Evolutionary conservation across 495 filamentous ascomycete genomes (phyloP).

Genomic region (Annulohypoxylon stygium): DNA sequence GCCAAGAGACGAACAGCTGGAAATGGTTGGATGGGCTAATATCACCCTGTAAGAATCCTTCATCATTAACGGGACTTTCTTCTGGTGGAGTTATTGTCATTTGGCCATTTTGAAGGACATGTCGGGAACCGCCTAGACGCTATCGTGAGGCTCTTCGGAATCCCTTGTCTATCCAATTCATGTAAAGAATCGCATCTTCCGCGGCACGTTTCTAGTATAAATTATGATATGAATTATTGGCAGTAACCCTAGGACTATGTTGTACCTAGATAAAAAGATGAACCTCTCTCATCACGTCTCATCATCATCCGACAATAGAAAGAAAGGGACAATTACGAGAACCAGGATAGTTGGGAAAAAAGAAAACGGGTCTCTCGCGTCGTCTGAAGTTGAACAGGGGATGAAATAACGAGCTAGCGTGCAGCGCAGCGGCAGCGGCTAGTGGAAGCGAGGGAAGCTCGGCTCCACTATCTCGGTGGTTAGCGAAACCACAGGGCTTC

Average conservation of each 20-base stretch:
- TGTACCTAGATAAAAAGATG: too few species aligned
- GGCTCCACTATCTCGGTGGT: constrained; percentile 31
- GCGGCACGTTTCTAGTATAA: too few species aligned
- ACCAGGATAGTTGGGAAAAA: neutral
- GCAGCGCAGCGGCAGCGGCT: constrained; percentile 20
- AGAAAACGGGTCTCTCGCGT: constrained; percentile 7
- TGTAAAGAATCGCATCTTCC: neutral
- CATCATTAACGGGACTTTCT: constrained; percentile 30
- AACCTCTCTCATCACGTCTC: too few species aligned
- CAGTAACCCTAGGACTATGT: too few species aligned
- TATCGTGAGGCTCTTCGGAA: constrained; percentile 39
- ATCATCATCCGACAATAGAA: too few species aligned
- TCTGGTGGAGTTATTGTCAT: constrained; percentile 8
- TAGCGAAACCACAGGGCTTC: constrained; percentile 40
- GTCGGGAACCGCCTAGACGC: constrained; percentile 21
- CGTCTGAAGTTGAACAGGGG: constrained; percentile 37
- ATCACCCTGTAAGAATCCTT: constrained; percentile 27
- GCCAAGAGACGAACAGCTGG: constrained; percentile 19
- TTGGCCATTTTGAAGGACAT: neutral
- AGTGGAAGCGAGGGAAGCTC: constrained; percentile 26
- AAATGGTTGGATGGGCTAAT: constrained; percentile 16
- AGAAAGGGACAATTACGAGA: neutral
- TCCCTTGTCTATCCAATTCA: neutral
- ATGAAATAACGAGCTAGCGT: neutral
- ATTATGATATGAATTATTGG: too few species aligned